phyloP scores from a whole-genome alignment of 2,329 filamentous ascomycete genomes.

The Aspergillus carbonarius region DNA sequence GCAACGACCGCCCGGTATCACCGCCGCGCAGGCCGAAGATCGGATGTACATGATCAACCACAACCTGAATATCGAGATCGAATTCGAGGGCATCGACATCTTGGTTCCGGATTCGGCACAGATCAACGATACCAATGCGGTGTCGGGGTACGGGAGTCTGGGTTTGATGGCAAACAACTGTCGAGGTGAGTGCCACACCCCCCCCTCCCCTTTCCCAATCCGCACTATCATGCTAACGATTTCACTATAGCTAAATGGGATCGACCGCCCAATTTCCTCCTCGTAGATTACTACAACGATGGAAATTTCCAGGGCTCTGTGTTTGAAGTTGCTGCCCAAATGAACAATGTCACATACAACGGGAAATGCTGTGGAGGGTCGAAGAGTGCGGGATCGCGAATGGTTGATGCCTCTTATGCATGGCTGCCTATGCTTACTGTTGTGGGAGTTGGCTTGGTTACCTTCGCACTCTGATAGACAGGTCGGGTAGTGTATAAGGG shows the following conservation, averaged over 20 bases:
- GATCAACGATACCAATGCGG: conserved; percentile 72
- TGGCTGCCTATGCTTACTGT: not conserved
- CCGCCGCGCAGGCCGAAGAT: conserved; percentile 53
- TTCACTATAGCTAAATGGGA: conserved; percentile 56
- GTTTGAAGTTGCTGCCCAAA: conserved; percentile 68
- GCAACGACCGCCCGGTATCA: conserved; percentile 71
- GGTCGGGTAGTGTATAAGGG: too few species aligned
- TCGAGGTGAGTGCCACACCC: conserved; percentile 39
- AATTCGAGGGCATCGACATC: conserved; percentile 61
- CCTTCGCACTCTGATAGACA: not conserved
- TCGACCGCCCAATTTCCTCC: conserved; percentile 71
- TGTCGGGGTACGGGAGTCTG: conserved; percentile 65
- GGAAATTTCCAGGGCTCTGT: conserved; percentile 69
- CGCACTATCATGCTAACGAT: not conserved
- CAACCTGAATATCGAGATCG: conserved; percentile 79
- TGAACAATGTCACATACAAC: conserved; percentile 72
- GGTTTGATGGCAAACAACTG: conserved; percentile 66
- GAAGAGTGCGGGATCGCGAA: not conserved
- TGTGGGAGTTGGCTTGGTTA: not conserved
- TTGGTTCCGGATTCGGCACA: conserved; percentile 70
- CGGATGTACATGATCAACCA: conserved; percentile 84
- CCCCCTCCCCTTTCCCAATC: not conserved
- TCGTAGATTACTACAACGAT: conserved; percentile 82
- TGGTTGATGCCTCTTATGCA: not conserved
- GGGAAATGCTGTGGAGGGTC: conserved; percentile 40